These are phyloP conservation scores for Diaporthe longicolla DNA, from an alignment of 2,329 filamentous ascomycete genomes.

Conservation along the genomic window DNA sequence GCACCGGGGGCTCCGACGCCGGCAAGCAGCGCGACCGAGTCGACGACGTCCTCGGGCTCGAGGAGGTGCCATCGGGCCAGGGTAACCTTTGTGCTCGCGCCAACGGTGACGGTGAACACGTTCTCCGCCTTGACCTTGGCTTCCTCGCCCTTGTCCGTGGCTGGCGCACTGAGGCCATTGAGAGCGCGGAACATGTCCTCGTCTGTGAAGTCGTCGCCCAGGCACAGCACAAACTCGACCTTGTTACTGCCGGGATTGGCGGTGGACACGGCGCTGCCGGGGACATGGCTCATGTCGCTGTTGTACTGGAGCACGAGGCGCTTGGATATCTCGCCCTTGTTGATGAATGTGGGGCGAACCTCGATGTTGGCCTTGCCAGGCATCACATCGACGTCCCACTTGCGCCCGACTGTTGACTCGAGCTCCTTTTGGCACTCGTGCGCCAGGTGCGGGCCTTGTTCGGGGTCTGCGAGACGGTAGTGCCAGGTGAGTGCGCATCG, in stretches of 20 bases:
- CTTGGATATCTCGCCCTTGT: conserved; percentile 96
- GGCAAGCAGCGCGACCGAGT: conserved; percentile 70
- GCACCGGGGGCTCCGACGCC: conserved; percentile 55
- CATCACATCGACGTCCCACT: conserved; percentile 97
- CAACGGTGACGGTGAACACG: conserved; percentile 92
- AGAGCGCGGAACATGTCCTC: conserved; percentile 96
- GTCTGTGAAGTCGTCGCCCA: conserved; percentile 97
- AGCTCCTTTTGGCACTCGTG: conserved; percentile 86
- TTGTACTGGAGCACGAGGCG: conserved; percentile 83
- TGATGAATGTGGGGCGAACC: conserved; percentile 96
- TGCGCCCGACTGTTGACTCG: conserved; percentile 80
- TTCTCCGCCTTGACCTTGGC: conserved; percentile 73
- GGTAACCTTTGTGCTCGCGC: conserved; percentile 92
- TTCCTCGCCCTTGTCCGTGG: conserved; percentile 66
- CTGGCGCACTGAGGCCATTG: conserved; percentile 64
- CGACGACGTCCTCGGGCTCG: conserved; percentile 90
- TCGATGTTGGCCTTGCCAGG: conserved; percentile 96
- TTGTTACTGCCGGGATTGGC: conserved; percentile 57
- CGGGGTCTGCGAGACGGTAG: conserved; percentile 91
- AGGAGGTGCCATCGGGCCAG: conserved; percentile 91
- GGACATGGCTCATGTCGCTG: conserved; percentile 53
- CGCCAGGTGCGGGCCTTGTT: conserved; percentile 85
- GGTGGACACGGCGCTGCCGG: conserved; percentile 46
- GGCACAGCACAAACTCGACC: conserved; percentile 89
- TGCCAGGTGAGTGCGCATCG: conserved; percentile 97